Conservation (phyloP, 345 rosid genomes). For the Xanthoceras sorbifolium region DNA sequence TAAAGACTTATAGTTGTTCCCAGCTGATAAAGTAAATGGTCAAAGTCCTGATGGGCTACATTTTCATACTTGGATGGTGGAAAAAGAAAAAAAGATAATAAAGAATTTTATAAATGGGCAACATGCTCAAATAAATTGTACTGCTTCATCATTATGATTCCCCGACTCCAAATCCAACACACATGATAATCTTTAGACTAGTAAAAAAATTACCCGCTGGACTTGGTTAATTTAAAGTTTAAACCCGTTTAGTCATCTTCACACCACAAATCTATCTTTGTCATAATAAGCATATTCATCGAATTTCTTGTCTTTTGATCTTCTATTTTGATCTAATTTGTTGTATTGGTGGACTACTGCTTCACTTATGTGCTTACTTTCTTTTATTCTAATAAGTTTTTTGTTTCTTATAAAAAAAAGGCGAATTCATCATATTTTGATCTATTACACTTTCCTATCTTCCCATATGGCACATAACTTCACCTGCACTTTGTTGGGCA, state of each 20-base stretch:
- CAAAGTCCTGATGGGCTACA: neutral
- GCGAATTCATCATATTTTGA: neutral
- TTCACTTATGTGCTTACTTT: neutral
- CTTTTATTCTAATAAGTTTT: neutral
- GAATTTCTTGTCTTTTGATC: neutral
- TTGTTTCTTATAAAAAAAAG: no score
- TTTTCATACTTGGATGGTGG: neutral
- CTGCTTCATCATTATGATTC: neutral
- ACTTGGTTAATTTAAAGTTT: neutral
- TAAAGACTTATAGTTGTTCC: constrained; percentile 24
- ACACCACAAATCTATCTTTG: neutral
- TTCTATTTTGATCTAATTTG: neutral
- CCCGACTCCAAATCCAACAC: neutral
- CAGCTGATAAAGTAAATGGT: constrained; percentile 6
- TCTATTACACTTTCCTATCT: neutral
- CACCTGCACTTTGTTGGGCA: neutral
- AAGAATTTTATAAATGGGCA: neutral
- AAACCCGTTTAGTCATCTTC: neutral
- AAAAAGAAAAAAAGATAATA: neutral
- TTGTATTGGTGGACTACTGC: neutral
- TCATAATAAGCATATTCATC: neutral
- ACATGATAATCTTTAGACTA: neutral
- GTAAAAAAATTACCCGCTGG: neutral
- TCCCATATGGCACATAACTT: neutral
- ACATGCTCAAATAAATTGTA: neutral